Evolutionary conservation across 441 rosid species (phyloP), one percentile per base, ranked within the genome.

Genomic region (Populus tomentosa): DNA sequence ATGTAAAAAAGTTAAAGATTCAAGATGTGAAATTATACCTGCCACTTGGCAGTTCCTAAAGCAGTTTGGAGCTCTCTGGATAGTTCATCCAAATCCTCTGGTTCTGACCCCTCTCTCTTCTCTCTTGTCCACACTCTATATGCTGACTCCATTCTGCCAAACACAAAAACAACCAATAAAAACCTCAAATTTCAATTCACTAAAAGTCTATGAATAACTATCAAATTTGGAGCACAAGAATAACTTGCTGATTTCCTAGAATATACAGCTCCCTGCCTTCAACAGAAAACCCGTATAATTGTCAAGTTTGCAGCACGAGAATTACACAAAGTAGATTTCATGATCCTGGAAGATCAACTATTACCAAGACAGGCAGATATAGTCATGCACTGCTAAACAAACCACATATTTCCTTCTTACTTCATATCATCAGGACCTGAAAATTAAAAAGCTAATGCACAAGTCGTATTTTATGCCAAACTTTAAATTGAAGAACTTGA

Each of bases 41-140:
- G 98, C 97, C 98, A 94, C 80, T 94, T 94, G 50, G 98, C 92
- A 38, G 98, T 92, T 76, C 97, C 96, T 74, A 94, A 75, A 69
- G 97, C 88, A n/a, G 89, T 89, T 82, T 92, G 97, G 10, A 94
- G 91, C 72, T 92, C 94, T 71, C 88, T 84, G 65, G 88, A 89
- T 72, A 89, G 89, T 65, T 92, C 86, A 75, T 85, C 79, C 63
- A 89, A 83, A 64, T 81, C 80, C 14, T 79, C 84, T 4, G 75
- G 59, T 8, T 75, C 67, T 64, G 78, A 82, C 67, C 84, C 85
- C 76, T 85, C 82, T 80, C 84, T 82, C 83, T 79, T 89, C 80
- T 85, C 88, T 87, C 85, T 90, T 71, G 81, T 38, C 95, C 98
- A 94, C 77, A 89, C 71, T 75, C 97, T 85, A 74, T 86, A 90